Conservation (phyloP, 148 eudicot genomes). For the Rhododendron williamsianum region DNA sequence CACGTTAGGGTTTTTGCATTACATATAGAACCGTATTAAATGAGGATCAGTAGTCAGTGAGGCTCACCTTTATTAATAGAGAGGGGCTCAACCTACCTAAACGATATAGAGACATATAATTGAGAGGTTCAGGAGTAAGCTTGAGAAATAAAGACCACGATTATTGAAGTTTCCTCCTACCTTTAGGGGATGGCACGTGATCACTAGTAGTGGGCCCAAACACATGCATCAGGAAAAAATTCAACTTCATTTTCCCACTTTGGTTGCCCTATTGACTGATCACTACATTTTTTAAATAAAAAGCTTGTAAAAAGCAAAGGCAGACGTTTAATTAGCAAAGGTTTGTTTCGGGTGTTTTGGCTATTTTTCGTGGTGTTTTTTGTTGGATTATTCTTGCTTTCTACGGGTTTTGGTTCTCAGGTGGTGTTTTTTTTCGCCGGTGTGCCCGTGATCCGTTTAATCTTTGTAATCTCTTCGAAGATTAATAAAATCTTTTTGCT, state of each 20-base stretch:
- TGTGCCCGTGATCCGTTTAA: too few species aligned
- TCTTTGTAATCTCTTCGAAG: too few species aligned
- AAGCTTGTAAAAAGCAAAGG: neutral
- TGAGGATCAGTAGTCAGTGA: neutral
- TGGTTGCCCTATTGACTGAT: neutral
- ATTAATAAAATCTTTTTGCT: too few species aligned
- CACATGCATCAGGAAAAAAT: neutral
- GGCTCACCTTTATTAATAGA: neutral
- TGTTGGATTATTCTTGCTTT: too few species aligned
- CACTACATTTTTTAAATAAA: neutral
- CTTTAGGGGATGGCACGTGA: constrained; percentile 1
- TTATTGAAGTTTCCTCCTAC: neutral
- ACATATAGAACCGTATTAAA: neutral
- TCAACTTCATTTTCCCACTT: neutral
- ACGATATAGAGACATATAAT: neutral
- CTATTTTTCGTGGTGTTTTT: too few species aligned
- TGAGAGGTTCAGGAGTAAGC: neutral
- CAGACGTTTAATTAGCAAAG: neutral
- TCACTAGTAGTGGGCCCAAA: neutral
- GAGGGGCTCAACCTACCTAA: neutral
- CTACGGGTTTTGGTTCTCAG: too few species aligned
- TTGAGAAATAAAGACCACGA: neutral
- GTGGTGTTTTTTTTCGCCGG: too few species aligned
- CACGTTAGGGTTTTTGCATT: too few species aligned
- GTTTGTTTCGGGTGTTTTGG: neutral